These are phyloP conservation scores for Saururus chinensis DNA, from an alignment of 164 flowering plant species.

Conservation along the genomic window DNA sequence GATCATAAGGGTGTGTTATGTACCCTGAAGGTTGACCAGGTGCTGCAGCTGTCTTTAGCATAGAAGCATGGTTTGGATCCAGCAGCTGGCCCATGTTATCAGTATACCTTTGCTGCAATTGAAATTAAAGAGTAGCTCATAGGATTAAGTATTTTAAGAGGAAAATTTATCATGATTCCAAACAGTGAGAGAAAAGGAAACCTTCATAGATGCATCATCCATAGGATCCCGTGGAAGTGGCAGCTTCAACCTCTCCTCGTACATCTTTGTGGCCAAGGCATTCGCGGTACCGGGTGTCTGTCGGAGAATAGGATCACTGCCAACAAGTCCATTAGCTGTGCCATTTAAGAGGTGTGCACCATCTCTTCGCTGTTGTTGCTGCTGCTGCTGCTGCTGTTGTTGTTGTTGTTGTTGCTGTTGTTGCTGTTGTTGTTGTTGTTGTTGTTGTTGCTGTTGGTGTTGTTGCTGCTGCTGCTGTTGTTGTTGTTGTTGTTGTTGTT, in stretches of 20 bases:
- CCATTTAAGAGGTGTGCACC: conserved; percentile 77
- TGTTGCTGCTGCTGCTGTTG: conserved; percentile 50
- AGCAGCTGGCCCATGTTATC: conserved; percentile 71
- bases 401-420: conserved; percentile 53
- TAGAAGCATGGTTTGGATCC: conserved; percentile 76
- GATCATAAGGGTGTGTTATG: conserved; percentile 6
- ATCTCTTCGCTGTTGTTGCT: conserved; percentile 57
- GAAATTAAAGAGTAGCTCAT: conserved; percentile 1
- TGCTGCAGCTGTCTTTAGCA: conserved; percentile 72
- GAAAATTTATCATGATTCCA: not conserved
- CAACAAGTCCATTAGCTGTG: conserved; percentile 57
- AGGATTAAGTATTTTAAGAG: not conserved
- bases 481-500: conserved; percentile 63
- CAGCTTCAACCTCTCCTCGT: conserved; percentile 72
- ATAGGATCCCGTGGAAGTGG: conserved; percentile 77
- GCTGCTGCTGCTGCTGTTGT: conserved; percentile 57
- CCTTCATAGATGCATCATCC: conserved; percentile 94
- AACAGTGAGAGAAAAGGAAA: conserved; percentile 4
- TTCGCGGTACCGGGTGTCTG: conserved; percentile 73
- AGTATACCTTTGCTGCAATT: conserved; percentile 67
- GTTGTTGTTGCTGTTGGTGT: conserved; percentile 55
- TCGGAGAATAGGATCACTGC: conserved; percentile 59
- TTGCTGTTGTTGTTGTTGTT: conserved; percentile 58
- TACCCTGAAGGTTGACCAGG: conserved; percentile 90
- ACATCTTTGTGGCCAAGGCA: conserved; percentile 93